Base-by-base conservation (phyloP, 352 stramenopile genomes). In the Labyrinthula sp. region DNA sequence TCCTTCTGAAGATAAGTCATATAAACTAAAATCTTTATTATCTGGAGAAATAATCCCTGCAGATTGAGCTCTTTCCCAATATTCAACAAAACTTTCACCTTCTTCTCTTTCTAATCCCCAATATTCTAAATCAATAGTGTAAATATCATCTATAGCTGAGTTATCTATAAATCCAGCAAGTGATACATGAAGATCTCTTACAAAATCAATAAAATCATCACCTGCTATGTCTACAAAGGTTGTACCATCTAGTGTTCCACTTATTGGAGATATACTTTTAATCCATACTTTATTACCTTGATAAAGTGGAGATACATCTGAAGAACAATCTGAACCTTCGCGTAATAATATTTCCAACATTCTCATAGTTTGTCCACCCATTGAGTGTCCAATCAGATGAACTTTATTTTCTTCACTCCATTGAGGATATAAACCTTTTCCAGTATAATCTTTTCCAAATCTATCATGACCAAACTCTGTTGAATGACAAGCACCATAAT, bases 341-440 rank as follows among this genome's bases (percentile, higher is more conserved):
- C 46, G 38, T 0, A 77, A 59, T 18, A 79, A 17, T 52, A 77
- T 64, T 15, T 68, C 45, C 7, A 79, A 56, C 67, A 76, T 79
- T 28, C 70, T 66, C n/a, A 75, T 58, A 5, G 70, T 79, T 47
- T 72, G 64, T 10, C 70, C 70, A 26, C 70, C 70, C 68, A 79
- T 77, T 25, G 64, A 74, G 66, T 79, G 70, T n/a, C 70, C 68
- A 1, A 79, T 14, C 10, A 79, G 43, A 38, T 77, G 68, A 0
- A 79, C 45, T 39, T 73, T 75, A 39, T 75, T 68, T 37, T 73
- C 52, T 3, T 55, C 61, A 12, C 66, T 66, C 68, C 70, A 79
- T 3, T 68, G 41, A 0, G 64, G 64, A 33, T 69, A 75, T 9
- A 78, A 30, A 0, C 64, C 67, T 12, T 65, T 58, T 46, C 64